A percentile compares a stretch with the other conserved stretches of the same genome.
Conservation (phyloP, 331 rosid species). For the Ulmus americana region DNA sequence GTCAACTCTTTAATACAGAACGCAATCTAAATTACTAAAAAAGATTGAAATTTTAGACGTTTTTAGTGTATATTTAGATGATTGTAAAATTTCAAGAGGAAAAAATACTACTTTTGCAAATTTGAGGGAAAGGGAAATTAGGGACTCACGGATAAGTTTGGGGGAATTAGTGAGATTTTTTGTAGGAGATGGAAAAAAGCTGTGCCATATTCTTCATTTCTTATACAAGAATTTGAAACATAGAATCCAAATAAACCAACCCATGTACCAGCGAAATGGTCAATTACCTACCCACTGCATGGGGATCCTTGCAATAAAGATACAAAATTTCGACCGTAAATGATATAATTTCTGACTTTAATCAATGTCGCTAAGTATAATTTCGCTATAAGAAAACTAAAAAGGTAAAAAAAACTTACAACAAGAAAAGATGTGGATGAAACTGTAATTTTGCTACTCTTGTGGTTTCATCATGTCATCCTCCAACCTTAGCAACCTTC, state of each 20-base stretch:
- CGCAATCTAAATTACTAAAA: too few species aligned
- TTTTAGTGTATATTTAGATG: too few species aligned
- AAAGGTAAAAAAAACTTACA: not conserved
- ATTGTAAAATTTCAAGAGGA: too few species aligned
- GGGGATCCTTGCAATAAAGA: too few species aligned
- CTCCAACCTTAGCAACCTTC: constrained; percentile 79
- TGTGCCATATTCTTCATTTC: not conserved
- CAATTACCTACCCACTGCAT: not conserved
- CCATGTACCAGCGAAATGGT: not conserved
- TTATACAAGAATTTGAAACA: not conserved
- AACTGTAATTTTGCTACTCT: not conserved
- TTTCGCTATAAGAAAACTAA: not conserved
- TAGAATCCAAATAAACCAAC: not conserved
- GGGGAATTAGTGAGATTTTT: too few species aligned
- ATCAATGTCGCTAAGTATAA: not conserved
- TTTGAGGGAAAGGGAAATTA: too few species aligned
- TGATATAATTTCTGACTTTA: not conserved
- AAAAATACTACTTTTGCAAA: too few species aligned
- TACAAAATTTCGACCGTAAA: too few species aligned
- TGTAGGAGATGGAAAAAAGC: too few species aligned
- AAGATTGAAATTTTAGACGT: too few species aligned
- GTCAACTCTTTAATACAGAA: too few species aligned
- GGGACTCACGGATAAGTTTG: too few species aligned
- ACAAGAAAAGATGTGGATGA: not conserved
- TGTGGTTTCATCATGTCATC: constrained; percentile 26